These are phyloP conservation scores for Citeromyces hawaiiensis DNA, from an alignment of 1,139 yeast species.

Conservation along the genomic window DNA sequence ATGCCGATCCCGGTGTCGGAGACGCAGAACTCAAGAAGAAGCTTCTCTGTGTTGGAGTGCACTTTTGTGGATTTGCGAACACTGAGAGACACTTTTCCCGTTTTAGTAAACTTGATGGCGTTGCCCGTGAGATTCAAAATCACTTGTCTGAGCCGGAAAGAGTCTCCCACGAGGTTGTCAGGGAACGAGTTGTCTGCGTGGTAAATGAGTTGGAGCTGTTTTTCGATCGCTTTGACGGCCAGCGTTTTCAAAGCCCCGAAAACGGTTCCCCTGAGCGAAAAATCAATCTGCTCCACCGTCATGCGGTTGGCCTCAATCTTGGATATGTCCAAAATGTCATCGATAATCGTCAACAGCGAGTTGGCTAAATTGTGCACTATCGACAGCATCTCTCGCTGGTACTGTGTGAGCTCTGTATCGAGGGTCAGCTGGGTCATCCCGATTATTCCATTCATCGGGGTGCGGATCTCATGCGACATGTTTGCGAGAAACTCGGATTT, in stretches of 20 bases:
- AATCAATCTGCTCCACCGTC: constrained; percentile 84
- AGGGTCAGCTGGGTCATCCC: constrained; percentile 86
- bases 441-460: constrained; percentile 86
- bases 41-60: constrained; percentile 34
- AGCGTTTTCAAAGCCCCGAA: constrained; percentile 80
- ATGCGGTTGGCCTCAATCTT: constrained; percentile 86
- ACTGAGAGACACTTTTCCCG: constrained; percentile 61
- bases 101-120: constrained; percentile 75
- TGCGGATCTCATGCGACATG: constrained; percentile 85
- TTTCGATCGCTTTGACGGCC: constrained; percentile 81
- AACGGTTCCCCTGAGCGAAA: constrained; percentile 72
- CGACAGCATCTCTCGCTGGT: constrained; percentile 80
- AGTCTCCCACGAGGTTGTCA: constrained; percentile 75
- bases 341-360: constrained; percentile 72
- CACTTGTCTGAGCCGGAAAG: constrained; percentile 75
- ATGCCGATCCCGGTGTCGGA: constrained; percentile 87
- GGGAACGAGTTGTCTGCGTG: constrained; percentile 81
- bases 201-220: constrained; percentile 65
- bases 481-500: constrained; percentile 84
- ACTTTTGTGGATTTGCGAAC: constrained; percentile 34
- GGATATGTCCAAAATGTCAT: constrained; percentile 81
- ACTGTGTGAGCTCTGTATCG: constrained; percentile 78
- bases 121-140: constrained; percentile 76
- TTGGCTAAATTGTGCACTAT: constrained; percentile 81
- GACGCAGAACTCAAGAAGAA: constrained; percentile 71